Evolutionary conservation across 75 land plant genomes (phyloP).

Genomic region (Pseudotsuga menziesii): DNA sequence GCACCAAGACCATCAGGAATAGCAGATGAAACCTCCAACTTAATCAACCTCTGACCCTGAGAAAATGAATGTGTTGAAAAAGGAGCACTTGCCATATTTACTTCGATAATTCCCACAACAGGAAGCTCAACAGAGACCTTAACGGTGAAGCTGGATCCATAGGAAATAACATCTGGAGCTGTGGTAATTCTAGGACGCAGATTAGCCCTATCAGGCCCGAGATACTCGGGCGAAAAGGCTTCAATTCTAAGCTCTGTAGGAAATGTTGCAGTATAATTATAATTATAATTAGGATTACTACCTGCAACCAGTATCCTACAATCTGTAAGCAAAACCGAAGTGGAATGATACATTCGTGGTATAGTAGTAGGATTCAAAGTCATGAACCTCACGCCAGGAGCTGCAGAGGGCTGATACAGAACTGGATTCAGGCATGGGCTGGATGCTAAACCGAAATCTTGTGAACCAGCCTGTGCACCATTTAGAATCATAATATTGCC

Average conservation of each 20-base stretch:
- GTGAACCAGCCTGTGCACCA: slow-evolving; percentile 67
- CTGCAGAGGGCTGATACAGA: slow-evolving; percentile 59
- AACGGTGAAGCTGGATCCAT: slow-evolving; percentile 48
- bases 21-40: slow-evolving; percentile 32
- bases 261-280: slow-evolving; percentile 40
- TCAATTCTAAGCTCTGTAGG: slow-evolving; percentile 82
- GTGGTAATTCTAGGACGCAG: slow-evolving; percentile 43
- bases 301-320: slow-evolving; percentile 71
- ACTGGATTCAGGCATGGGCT: slow-evolving; percentile 62
- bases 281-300: slow-evolving; percentile 62
- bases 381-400: slow-evolving; percentile 56
- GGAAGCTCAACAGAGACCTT: slow-evolving; percentile 36
- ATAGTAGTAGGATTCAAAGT: slow-evolving; percentile 46
- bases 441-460: slow-evolving; percentile 60
- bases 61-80: slow-evolving; percentile 78
- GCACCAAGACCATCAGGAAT: slow-evolving; percentile 18
- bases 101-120: slow-evolving; percentile 57
- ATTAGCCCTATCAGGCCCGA: slow-evolving; percentile 36
- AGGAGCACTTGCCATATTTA: slow-evolving; percentile 62
- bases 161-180: slow-evolving; percentile 39
- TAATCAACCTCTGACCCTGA: slow-evolving; percentile 68
- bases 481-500: slow-evolving; percentile 71
- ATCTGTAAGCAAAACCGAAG: slow-evolving; percentile 71
- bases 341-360: slow-evolving; percentile 83
- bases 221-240: slow-evolving; percentile 84